Conservation (phyloP, 1,284 basidiomycete genomes). For the Fomitiporia mediterranea region DNA sequence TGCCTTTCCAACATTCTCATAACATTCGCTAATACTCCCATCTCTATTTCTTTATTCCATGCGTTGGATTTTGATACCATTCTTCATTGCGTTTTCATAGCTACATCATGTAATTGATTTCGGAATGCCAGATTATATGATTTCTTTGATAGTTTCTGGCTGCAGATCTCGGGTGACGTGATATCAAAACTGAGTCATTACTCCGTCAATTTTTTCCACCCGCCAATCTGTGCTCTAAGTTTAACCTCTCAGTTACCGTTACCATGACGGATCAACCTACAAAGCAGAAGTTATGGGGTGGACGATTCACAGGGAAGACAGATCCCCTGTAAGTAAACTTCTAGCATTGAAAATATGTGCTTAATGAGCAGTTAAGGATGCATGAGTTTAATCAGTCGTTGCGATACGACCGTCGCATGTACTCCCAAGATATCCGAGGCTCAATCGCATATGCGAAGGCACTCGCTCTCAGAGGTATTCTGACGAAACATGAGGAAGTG, state of each 20-base stretch:
- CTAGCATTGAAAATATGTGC: constrained; percentile 11
- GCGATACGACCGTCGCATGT: constrained; percentile 93
- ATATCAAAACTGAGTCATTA: neutral
- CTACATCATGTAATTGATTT: constrained; percentile 18
- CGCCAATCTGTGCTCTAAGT: neutral
- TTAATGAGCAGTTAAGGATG: constrained; percentile 59
- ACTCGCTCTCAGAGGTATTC: constrained; percentile 72
- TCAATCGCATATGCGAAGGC: constrained; percentile 96
- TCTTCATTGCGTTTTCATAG: constrained; percentile 17
- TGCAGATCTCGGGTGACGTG: neutral
- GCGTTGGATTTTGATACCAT: constrained; percentile 20
- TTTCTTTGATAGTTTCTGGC: neutral
- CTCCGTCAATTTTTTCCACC: neutral
- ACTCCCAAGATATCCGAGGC: constrained; percentile 86
- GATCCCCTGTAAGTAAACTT: constrained; percentile 68
- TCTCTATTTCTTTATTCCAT: constrained; percentile 18
- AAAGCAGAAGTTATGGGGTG: constrained; percentile 86
- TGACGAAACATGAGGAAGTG: constrained; percentile 70
- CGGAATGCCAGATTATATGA: constrained; percentile 14
- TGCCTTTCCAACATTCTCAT: constrained; percentile 19
- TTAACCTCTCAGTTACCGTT: neutral
- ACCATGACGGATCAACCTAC: constrained; percentile 55
- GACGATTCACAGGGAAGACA: constrained; percentile 83
- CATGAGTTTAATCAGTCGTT: constrained; percentile 95
- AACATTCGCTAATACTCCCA: constrained; percentile 20